Conservation (phyloP, 352 stramenopile genomes). For the Globisporangium canariense region DNA sequence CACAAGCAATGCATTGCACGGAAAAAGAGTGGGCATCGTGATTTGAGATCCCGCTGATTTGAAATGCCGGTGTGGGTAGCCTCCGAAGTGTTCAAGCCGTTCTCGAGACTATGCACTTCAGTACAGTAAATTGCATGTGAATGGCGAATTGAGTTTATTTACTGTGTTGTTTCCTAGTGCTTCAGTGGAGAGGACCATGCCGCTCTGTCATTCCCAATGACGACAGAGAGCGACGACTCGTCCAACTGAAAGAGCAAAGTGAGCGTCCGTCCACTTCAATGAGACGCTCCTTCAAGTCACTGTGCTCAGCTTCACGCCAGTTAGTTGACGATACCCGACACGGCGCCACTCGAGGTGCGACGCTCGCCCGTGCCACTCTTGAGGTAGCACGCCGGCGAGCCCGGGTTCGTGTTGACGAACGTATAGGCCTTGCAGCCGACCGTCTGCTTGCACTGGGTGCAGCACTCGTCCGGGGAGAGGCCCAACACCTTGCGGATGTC, state of each 20-base stretch:
- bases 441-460: slow-evolving; percentile 33
- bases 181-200: not conserved
- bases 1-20: too few relatives aligned
- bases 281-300: not conserved
- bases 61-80: too few relatives aligned
- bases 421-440: slow-evolving; percentile 47
- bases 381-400: slow-evolving; percentile 24
- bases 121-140: too few relatives aligned
- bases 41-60: too few relatives aligned
- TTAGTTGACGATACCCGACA: slow-evolving; percentile 6
- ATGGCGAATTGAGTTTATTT: not conserved
- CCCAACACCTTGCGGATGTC: slow-evolving; percentile 38
- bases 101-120: too few relatives aligned
- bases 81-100: too few relatives aligned
- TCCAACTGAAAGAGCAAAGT: too few relatives aligned
- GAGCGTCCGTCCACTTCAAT: not conserved
- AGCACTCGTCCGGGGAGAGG: slow-evolving; percentile 32
- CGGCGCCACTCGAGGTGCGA: not conserved
- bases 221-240: not conserved
- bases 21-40: too few relatives aligned
- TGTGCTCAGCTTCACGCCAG: not conserved
- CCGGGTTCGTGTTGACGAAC: slow-evolving; percentile 24
- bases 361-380: slow-evolving; percentile 15
- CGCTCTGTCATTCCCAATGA: slow-evolving; percentile 2
- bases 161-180: not conserved